Conservation (phyloP, 257 asterid species). For the Echites panduratus region DNA sequence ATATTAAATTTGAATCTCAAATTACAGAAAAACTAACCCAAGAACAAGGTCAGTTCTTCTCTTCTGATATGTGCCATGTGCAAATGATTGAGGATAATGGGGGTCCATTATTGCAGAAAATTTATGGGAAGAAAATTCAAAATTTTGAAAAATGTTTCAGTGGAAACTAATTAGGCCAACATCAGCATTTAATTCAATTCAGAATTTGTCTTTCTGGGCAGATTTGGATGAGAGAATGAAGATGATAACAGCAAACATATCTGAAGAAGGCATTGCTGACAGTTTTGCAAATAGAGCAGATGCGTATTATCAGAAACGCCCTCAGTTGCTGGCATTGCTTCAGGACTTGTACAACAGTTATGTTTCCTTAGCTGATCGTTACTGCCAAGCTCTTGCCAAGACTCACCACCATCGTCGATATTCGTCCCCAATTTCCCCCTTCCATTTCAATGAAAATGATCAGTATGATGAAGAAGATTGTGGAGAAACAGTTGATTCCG, state of each 20-base stretch:
- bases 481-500: constrained; percentile 59
- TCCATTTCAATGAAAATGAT: constrained; percentile 25
- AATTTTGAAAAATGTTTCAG: not conserved
- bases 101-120: not conserved
- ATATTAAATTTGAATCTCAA: constrained; percentile 12
- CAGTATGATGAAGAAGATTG: constrained; percentile 36
- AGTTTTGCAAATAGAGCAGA: constrained; percentile 72
- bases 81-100: not conserved
- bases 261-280: constrained; percentile 42
- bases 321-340: constrained; percentile 65
- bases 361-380: constrained; percentile 78
- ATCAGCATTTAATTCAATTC: constrained; percentile 5
- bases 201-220: constrained; percentile 15
- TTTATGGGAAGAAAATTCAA: not conserved
- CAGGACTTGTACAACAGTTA: constrained; percentile 74
- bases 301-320: constrained; percentile 75
- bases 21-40: constrained; percentile 3
- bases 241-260: constrained; percentile 33
- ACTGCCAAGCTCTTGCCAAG: constrained; percentile 73
- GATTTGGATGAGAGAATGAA: constrained; percentile 90
- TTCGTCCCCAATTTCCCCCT: constrained; percentile 42
- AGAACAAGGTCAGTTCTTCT: not conserved
- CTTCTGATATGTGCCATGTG: constrained; percentile 4
- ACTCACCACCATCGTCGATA: constrained; percentile 38
- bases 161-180: not conserved